These are phyloP conservation scores for Hymenoscyphus salicellus DNA, from an alignment of 2,329 filamentous ascomycete species.

Conservation along the genomic window DNA sequence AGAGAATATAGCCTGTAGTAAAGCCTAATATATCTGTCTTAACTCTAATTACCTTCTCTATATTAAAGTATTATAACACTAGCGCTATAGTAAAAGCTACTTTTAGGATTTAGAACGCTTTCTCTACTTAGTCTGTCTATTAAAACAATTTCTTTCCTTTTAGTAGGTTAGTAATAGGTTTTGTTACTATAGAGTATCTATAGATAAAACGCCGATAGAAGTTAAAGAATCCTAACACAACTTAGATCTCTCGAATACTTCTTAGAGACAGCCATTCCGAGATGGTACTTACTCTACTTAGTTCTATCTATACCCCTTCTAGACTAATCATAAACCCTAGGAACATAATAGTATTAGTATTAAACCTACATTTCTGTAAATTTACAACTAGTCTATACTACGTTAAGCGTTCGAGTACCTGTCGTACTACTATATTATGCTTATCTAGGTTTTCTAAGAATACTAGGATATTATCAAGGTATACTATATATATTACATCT, in stretches of 20 bases:
- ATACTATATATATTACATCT: neutral
- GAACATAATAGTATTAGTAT: neutral
- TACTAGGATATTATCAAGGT: conserved; percentile 6
- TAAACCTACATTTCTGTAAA: conserved; percentile 5
- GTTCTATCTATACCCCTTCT: conserved; percentile 2
- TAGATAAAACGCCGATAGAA: conserved; percentile 6
- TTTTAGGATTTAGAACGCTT: neutral
- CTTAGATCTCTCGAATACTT: neutral
- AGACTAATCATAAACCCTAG: neutral
- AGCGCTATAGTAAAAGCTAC: neutral
- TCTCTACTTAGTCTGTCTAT: neutral
- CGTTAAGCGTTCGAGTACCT: neutral
- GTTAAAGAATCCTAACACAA: conserved; percentile 1
- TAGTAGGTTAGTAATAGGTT: neutral
- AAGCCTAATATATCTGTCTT: neutral
- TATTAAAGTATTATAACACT: neutral
- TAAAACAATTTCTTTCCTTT: neutral
- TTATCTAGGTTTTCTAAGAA: neutral
- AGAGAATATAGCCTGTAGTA: neutral
- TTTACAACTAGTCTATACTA: neutral
- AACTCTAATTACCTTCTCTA: neutral
- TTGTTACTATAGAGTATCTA: neutral
- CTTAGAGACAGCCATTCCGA: neutral
- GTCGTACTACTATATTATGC: neutral
- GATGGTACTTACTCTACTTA: neutral